These are phyloP conservation scores for Saccharomyces hybrid DNA, from an alignment of 1,139 yeast species.

Conservation along the genomic window DNA sequence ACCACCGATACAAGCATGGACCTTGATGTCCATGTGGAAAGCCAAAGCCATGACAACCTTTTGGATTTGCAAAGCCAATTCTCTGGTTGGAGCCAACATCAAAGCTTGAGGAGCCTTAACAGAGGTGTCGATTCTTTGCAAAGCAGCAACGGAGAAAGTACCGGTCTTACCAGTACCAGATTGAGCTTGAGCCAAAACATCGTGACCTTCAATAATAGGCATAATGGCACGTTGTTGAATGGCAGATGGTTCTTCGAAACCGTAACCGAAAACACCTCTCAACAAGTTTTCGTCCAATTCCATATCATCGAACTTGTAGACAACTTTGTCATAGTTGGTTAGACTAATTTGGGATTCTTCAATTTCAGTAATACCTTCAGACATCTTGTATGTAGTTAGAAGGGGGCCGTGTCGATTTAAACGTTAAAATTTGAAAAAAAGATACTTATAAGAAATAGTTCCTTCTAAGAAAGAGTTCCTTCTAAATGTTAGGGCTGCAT, in stretches of 20 bases:
- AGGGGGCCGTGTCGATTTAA: background rate
- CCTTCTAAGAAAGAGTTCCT: too few relatives aligned
- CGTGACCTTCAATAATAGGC: constrained; percentile 95
- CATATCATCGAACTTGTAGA: constrained; percentile 80
- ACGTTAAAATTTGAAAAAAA: background rate
- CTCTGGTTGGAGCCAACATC: constrained; percentile 97
- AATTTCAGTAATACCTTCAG: constrained; percentile 67
- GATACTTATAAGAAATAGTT: too few relatives aligned
- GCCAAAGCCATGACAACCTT: constrained; percentile 93
- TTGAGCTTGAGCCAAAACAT: constrained; percentile 98
- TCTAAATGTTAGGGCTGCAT: background rate
- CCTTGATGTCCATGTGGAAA: constrained; percentile 84
- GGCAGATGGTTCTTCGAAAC: constrained; percentile 96
- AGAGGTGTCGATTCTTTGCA: constrained; percentile 79
- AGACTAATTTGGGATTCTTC: constrained; percentile 70
- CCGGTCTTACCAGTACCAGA: constrained; percentile 99
- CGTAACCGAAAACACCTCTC: constrained; percentile 92
- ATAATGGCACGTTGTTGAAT: constrained; percentile 97
- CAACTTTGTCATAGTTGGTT: constrained; percentile 96
- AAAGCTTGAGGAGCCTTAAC: constrained; percentile 79
- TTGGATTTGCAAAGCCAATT: constrained; percentile 95
- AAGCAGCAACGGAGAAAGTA: constrained; percentile 93
- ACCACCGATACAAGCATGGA: constrained; percentile 99
- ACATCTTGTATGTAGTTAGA: background rate
- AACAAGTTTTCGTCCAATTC: constrained; percentile 70